Conservation (phyloP, 495 filamentous ascomycete species). For the Tuber magnatum region DNA sequence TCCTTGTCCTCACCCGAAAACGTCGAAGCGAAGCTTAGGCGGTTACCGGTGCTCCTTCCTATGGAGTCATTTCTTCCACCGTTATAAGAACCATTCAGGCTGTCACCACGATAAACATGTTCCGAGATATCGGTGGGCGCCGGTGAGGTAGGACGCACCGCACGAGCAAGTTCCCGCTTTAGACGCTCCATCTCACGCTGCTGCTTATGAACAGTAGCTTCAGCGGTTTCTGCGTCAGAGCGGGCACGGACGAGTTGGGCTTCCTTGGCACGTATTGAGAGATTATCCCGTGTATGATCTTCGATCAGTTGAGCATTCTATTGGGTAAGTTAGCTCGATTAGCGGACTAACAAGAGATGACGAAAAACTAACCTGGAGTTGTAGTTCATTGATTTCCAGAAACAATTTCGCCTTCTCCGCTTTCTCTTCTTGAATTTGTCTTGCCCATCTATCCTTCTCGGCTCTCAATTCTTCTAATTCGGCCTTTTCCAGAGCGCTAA, state of each 20-base stretch:
- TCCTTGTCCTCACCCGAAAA: slow-evolving; percentile 72
- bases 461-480: slow-evolving; percentile 82
- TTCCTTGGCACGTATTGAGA: slow-evolving; percentile 96
- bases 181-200: slow-evolving; percentile 84
- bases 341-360: slow-evolving; percentile 34
- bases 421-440: slow-evolving; percentile 63
- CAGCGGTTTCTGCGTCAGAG: slow-evolving; percentile 79
- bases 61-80: slow-evolving; percentile 25
- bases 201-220: slow-evolving; percentile 72
- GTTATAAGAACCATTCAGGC: slow-evolving; percentile 24
- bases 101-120: slow-evolving; percentile 38
- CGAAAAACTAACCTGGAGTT: slow-evolving; percentile 50
- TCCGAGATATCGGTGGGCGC: slow-evolving; percentile 42
- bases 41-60: slow-evolving; percentile 38
- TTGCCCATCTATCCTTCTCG: slow-evolving; percentile 68
- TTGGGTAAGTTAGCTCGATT: slow-evolving; percentile 39
- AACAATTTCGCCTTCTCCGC: slow-evolving; percentile 54
- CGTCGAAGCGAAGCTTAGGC: slow-evolving; percentile 65
- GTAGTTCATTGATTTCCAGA: slow-evolving; percentile 62
- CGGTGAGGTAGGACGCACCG: slow-evolving; percentile 45
- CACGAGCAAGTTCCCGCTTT: slow-evolving; percentile 63
- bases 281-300: slow-evolving; percentile 89
- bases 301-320: slow-evolving; percentile 93
- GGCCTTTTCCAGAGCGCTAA: slow-evolving; percentile 68
- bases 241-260: slow-evolving; percentile 89